phyloP scores from a whole-genome alignment of 805 yeast species.

The Clavispora santaluciae region DNA sequence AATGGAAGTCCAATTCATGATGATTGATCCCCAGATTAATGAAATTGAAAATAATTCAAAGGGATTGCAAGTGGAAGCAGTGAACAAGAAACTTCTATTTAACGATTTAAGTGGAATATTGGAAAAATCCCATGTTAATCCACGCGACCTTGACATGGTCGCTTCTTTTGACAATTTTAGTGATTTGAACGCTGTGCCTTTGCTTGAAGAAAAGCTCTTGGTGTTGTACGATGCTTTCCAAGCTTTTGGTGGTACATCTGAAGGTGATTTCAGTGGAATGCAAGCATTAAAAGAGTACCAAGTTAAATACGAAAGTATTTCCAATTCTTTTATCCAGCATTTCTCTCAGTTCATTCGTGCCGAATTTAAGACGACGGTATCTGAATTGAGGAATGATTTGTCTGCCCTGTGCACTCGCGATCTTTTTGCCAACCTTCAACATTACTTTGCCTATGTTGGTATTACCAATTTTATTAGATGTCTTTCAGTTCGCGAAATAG shows the following conservation, averaged over 20 bases:
- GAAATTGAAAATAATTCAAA: constrained; percentile 70
- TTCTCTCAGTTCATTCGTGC: constrained; percentile 34
- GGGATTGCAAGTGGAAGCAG: constrained; percentile 78
- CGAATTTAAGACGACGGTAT: constrained; percentile 39
- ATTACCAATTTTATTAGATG: constrained; percentile 49
- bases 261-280: constrained; percentile 56
- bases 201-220: constrained; percentile 51
- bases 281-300: constrained; percentile 66
- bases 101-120: constrained; percentile 65
- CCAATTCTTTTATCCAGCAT: constrained; percentile 45
- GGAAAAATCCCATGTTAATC: constrained; percentile 64
- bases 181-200: constrained; percentile 37
- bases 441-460: constrained; percentile 27
- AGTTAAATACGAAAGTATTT: constrained; percentile 52
- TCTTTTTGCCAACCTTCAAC: constrained; percentile 23
- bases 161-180: constrained; percentile 45
- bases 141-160: constrained; percentile 46
- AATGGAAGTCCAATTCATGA: constrained; percentile 36
- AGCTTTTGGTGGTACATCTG: constrained; percentile 48
- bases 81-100: constrained; percentile 73
- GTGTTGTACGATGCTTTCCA: constrained; percentile 60
- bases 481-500: constrained; percentile 45
- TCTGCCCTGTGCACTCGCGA: constrained; percentile 19
- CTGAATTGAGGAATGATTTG: constrained; percentile 27
- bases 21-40: constrained; percentile 59